Evolutionary conservation across 306 rosid genomes (phyloP).

Genomic region (Gillenia trifoliata): DNA sequence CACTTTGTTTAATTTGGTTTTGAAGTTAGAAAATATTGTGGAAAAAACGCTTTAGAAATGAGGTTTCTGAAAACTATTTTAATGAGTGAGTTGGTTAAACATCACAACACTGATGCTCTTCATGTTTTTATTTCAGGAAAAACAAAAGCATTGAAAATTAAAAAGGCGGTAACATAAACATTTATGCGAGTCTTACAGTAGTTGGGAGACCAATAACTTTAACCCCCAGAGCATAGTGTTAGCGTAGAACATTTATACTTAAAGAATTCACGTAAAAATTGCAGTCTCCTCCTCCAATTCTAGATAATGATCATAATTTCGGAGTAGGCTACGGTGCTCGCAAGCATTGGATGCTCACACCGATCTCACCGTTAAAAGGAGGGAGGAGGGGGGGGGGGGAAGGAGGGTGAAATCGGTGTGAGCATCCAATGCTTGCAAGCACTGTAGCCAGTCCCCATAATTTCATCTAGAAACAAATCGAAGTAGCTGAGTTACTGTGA

Average conservation of each 20-base stretch:
- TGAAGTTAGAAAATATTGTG: neutral
- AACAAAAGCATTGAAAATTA: neutral
- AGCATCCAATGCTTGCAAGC: too few relatives aligned
- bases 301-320: too few relatives aligned
- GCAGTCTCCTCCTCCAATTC: neutral
- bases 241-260: neutral
- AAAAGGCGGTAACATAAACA: neutral
- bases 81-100: neutral
- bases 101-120: neutral
- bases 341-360: too few relatives aligned
- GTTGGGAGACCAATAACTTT: neutral
- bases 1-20: neutral
- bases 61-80: neutral
- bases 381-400: too few relatives aligned
- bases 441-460: too few relatives aligned
- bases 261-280: neutral
- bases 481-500: neutral
- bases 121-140: neutral
- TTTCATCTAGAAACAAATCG: neutral
- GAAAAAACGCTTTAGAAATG: neutral
- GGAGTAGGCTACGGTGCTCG: too few relatives aligned
- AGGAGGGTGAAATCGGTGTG: too few relatives aligned
- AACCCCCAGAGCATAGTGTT: neutral
- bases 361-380: too few relatives aligned
- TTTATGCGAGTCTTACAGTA: neutral